Percentiles rank a stretch among this genome's conserved stretches.
These are phyloP conservation scores for Sclerotinia nivalis DNA, from an alignment of 2,329 filamentous ascomycete genomes.

Conservation along the genomic window DNA sequence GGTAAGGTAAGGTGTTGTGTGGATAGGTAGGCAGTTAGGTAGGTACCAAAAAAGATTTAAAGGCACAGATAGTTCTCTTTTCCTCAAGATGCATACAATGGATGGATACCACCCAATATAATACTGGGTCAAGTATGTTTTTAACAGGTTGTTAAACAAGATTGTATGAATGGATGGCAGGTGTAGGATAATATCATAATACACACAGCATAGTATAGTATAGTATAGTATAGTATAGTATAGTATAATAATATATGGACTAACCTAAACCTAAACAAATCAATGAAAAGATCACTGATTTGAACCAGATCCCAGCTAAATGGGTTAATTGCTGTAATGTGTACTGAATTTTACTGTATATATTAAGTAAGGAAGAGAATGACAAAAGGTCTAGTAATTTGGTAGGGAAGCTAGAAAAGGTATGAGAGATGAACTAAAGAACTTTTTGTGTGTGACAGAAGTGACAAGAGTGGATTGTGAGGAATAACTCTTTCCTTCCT, in stretches of 20 bases:
- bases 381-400: neutral
- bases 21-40: neutral
- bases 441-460: neutral
- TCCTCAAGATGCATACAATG: neutral
- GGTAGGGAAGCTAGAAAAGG: neutral
- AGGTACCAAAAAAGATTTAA: neutral
- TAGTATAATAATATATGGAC: no score
- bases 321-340: no score
- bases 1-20: neutral
- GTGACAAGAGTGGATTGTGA: neutral
- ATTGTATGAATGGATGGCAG: neutral
- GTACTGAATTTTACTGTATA: neutral
- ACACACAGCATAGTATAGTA: neutral
- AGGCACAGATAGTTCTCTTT: no score
- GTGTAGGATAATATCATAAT: neutral
- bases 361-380: neutral
- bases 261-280: neutral
- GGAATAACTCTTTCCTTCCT: neutral
- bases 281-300: neutral
- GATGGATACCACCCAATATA: neutral
- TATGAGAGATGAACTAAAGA: neutral
- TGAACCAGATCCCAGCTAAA: neutral
- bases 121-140: neutral
- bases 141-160: neutral
- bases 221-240: no score